A percentile compares a stretch with the other conserved stretches of the same genome.
phyloP scores from a whole-genome alignment of 2,329 filamentous ascomycete genomes.

The Fusarium begoniae region DNA sequence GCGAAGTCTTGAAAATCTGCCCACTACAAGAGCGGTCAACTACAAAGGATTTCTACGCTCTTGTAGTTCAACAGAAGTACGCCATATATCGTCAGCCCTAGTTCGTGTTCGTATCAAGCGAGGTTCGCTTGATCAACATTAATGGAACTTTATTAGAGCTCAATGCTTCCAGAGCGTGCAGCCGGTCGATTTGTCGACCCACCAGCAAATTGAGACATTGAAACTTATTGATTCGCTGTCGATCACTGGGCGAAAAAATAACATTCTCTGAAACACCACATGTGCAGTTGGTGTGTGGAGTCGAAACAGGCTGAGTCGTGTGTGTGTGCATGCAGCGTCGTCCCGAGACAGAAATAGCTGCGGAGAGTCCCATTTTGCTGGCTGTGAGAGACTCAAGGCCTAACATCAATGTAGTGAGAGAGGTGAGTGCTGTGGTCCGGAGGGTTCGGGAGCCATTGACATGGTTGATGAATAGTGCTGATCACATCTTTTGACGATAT shows the following conservation, averaged over 20 bases:
- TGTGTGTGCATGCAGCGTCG: slow-evolving; percentile 1
- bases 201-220: not conserved
- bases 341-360: slow-evolving; percentile 30
- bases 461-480: not conserved
- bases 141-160: not conserved
- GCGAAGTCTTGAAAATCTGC: not conserved
- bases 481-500: not conserved
- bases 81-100: not conserved
- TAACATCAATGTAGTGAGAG: not conserved
- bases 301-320: slow-evolving; percentile 26
- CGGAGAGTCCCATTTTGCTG: not conserved
- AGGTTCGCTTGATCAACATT: not conserved
- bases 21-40: slow-evolving; percentile 18
- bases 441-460: not conserved
- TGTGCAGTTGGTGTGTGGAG: slow-evolving; percentile 11
- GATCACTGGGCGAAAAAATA: slow-evolving; percentile 3
- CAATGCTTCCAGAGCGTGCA: not conserved
- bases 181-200: slow-evolving; percentile 2
- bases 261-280: slow-evolving; percentile 31
- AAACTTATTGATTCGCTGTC: slow-evolving; percentile 3
- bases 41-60: not conserved
- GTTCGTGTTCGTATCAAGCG: slow-evolving; percentile 2
- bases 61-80: not conserved
- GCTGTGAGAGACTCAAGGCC: not conserved
- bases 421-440: not conserved